phyloP scores from a whole-genome alignment of 2,329 filamentous ascomycete genomes.

The Aspergillus uvarum region DNA sequence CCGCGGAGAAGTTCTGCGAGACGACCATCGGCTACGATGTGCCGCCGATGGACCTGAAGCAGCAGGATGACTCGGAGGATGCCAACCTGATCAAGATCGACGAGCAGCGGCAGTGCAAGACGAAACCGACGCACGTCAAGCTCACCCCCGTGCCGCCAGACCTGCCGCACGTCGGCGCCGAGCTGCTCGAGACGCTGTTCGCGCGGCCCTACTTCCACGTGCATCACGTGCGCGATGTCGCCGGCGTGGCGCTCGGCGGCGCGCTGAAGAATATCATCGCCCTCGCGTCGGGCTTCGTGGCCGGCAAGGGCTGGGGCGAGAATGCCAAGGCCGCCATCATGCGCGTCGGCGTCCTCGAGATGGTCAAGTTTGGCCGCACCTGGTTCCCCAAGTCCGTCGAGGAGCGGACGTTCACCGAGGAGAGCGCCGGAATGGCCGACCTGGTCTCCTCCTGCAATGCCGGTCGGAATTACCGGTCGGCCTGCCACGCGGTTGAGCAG shows the following conservation, averaged over 20 bases:
- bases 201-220: slow-evolving; percentile 94
- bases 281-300: slow-evolving; percentile 84
- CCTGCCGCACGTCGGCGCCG: slow-evolving; percentile 78
- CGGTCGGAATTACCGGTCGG: slow-evolving; percentile 19
- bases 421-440: slow-evolving; percentile 27
- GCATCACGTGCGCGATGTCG: slow-evolving; percentile 71
- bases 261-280: slow-evolving; percentile 94
- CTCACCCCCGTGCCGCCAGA: slow-evolving; percentile 71
- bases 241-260: slow-evolving; percentile 61
- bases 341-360: slow-evolving; percentile 86
- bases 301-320: slow-evolving; percentile 89
- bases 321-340: slow-evolving; percentile 94
- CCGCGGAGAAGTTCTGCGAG: slow-evolving; percentile 88
- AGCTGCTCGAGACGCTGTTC: slow-evolving; percentile 77
- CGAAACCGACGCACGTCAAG: slow-evolving; percentile 61
- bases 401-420: slow-evolving; percentile 19
- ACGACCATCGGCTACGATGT: slow-evolving; percentile 93
- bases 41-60: slow-evolving; percentile 75
- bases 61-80: slow-evolving; percentile 50
- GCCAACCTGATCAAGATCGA: slow-evolving; percentile 40
- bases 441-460: slow-evolving; percentile 17
- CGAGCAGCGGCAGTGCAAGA: slow-evolving; percentile 61
- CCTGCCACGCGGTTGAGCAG: slow-evolving; percentile 18
- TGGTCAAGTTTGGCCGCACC: slow-evolving; percentile 76
- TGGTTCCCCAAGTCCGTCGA: slow-evolving; percentile 21